These are phyloP conservation scores for Alternaria hordeiaustralica DNA, from an alignment of 2,329 filamentous ascomycete species.

Conservation along the genomic window DNA sequence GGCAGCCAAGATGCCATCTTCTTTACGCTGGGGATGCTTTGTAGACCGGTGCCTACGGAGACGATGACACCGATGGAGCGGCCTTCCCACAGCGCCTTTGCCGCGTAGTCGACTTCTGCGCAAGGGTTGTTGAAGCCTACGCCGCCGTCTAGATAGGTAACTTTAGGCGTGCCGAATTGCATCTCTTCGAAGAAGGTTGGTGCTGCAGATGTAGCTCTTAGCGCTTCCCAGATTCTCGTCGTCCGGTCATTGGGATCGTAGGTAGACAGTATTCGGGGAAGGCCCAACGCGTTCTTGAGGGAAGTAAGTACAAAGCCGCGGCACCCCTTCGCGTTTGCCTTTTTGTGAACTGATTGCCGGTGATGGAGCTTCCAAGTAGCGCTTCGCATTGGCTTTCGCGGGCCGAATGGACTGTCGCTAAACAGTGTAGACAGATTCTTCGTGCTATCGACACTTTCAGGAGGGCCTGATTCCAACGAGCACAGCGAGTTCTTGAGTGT, in stretches of 20 bases:
- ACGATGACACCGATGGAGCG: slow-evolving; percentile 49
- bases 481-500: slow-evolving; percentile 26
- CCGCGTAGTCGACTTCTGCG: slow-evolving; percentile 57
- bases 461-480: slow-evolving; percentile 13
- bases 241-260: slow-evolving; percentile 50
- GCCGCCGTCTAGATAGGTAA: slow-evolving; percentile 58
- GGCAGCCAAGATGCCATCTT: slow-evolving; percentile 48
- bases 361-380: slow-evolving; percentile 46
- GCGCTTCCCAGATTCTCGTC: slow-evolving; percentile 57
- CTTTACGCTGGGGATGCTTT: slow-evolving; percentile 48
- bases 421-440: slow-evolving; percentile 11
- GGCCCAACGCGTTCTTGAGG: slow-evolving; percentile 48
- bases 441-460: slow-evolving; percentile 1
- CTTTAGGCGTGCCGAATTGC: slow-evolving; percentile 55
- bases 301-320: slow-evolving; percentile 49
- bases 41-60: slow-evolving; percentile 48
- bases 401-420: slow-evolving; percentile 23
- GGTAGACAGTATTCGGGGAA: slow-evolving; percentile 46
- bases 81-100: slow-evolving; percentile 49
- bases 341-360: slow-evolving; percentile 43
- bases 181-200: slow-evolving; percentile 61
- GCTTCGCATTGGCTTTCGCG: slow-evolving; percentile 17
- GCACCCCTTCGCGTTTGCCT: slow-evolving; percentile 42
- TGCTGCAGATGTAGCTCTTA: slow-evolving; percentile 59
- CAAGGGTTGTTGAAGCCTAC: slow-evolving; percentile 61